Evolutionary conservation across 495 filamentous ascomycete genomes (phyloP).

Genomic region (Pseudomonodictys pantanalensis): DNA sequence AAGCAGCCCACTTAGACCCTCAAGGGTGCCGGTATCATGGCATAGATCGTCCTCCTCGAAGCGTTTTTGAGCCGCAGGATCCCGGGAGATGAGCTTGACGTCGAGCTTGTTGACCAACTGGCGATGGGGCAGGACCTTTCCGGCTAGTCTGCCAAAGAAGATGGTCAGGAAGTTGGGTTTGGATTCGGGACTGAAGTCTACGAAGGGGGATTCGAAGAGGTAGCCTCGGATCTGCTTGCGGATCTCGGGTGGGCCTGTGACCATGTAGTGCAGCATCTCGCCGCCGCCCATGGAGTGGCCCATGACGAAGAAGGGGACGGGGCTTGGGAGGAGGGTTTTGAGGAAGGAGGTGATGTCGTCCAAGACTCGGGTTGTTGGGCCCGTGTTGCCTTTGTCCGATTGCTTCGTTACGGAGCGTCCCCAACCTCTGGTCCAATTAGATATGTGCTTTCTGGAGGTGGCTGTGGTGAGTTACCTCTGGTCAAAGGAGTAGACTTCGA

Average conservation of each 20-base stretch:
- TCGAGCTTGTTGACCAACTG: constrained; percentile 60
- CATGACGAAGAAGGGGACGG: constrained; percentile 72
- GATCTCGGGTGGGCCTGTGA: constrained; percentile 43
- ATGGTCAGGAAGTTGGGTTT: constrained; percentile 59
- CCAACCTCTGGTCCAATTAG: constrained; percentile 47
- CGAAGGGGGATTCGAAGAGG: constrained; percentile 65
- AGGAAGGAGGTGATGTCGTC: constrained; percentile 71
- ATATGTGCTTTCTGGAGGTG: constrained; percentile 45
- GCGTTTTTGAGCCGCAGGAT: constrained; percentile 55
- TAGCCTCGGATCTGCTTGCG: constrained; percentile 54
- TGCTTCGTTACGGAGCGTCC: constrained; percentile 49
- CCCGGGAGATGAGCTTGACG: constrained; percentile 57
- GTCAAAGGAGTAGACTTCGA: constrained; percentile 72
- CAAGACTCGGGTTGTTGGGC: constrained; percentile 67
- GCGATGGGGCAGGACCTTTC: constrained; percentile 57
- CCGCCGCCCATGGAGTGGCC: constrained; percentile 87
- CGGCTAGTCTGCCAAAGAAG: constrained; percentile 60
- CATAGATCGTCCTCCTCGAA: constrained; percentile 62
- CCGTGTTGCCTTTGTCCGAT: constrained; percentile 63
- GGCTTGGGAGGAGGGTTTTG: constrained; percentile 51
- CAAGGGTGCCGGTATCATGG: constrained; percentile 77
- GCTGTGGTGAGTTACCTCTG: constrained; percentile 53
- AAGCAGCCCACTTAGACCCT: constrained; percentile 70
- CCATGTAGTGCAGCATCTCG: constrained; percentile 57
- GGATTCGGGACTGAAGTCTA: constrained; percentile 62